Conservation (phyloP, 345 rosid species). For the Camelina laxa region DNA sequence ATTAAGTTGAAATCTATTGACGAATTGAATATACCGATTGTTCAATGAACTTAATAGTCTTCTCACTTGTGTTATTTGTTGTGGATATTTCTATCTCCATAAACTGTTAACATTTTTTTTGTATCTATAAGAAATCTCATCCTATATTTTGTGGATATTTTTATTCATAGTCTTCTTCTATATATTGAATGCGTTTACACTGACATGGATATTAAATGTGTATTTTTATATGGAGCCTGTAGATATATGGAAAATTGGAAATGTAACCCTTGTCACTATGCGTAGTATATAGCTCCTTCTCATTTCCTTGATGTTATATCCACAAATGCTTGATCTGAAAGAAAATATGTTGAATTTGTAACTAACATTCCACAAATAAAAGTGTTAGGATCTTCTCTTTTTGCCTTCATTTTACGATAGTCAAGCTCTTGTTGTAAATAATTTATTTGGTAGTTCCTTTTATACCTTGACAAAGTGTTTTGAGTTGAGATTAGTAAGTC, state of each 20-base stretch:
- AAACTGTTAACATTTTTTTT: neutral
- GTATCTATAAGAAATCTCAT: neutral
- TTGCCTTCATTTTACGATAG: neutral
- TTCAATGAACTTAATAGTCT: neutral
- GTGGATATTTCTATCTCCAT: neutral
- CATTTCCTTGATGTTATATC: neutral
- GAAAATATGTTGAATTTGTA: neutral
- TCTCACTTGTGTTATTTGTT: neutral
- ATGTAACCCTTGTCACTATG: neutral
- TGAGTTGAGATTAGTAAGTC: conserved; percentile 6
- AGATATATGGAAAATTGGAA: neutral
- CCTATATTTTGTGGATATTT: no score
- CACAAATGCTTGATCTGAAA: neutral
- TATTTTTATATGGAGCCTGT: neutral
- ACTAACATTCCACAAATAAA: neutral
- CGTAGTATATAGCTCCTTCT: neutral
- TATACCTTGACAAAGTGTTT: neutral
- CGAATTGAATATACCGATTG: neutral
- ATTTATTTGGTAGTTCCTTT: neutral
- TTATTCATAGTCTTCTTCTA: no score
- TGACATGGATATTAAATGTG: neutral
- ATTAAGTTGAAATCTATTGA: neutral
- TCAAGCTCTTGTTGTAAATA: conserved; percentile 22
- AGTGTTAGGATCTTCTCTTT: neutral
- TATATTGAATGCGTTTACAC: neutral